Conservation (phyloP, 345 rosid genomes). For the Corchorus capsularis region DNA sequence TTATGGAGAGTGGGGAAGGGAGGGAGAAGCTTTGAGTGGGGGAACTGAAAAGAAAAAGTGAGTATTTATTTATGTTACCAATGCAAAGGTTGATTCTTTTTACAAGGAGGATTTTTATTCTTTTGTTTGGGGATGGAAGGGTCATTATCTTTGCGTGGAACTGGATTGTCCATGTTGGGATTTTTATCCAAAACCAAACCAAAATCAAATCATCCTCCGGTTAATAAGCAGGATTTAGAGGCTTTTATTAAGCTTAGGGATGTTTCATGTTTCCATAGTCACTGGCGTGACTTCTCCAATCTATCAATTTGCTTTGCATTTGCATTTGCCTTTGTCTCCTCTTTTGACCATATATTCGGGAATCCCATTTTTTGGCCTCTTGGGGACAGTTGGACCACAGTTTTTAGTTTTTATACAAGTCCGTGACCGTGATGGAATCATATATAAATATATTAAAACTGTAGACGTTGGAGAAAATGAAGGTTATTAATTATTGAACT, state of each 20-base stretch:
- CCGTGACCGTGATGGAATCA: neutral
- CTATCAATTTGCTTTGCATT: neutral
- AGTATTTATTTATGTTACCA: neutral
- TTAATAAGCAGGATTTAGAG: neutral
- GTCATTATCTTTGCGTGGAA: conserved; percentile 33
- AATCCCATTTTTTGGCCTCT: neutral
- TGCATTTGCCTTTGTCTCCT: neutral
- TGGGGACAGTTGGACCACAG: neutral
- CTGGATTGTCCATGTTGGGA: neutral
- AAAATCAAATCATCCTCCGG: neutral
- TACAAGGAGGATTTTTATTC: neutral
- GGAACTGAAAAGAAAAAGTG: neutral
- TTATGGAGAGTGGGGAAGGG: neutral
- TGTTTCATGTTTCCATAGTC: neutral
- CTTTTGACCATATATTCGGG: conserved; percentile 9
- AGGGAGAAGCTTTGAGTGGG: neutral
- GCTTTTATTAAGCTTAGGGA: neutral
- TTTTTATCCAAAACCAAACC: neutral
- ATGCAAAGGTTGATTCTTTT: neutral
- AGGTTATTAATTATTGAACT: no score
- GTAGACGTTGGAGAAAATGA: no score
- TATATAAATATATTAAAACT: no score
- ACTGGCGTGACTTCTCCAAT: neutral
- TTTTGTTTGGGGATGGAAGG: conserved; percentile 6
- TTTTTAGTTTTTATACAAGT: neutral